Conservation (phyloP, 345 rosid genomes). For the Excoecaria agallocha region DNA sequence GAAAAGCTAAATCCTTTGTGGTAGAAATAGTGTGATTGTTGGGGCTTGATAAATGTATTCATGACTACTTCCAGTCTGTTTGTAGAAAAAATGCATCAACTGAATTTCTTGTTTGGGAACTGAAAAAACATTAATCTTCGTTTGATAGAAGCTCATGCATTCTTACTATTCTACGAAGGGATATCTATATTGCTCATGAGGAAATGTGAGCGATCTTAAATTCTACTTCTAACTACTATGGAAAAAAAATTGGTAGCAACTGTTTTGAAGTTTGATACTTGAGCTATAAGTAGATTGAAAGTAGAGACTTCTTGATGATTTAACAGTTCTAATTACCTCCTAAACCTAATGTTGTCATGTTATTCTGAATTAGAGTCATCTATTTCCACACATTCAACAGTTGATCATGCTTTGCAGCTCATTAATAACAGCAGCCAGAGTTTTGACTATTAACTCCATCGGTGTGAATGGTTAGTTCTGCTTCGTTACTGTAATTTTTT, state of each 20-base stretch:
- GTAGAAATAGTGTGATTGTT: no score
- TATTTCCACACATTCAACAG: not conserved
- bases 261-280: not conserved
- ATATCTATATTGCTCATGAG: not conserved
- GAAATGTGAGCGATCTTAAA: not conserved
- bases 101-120: not conserved
- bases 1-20: no score
- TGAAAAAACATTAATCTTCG: constrained; percentile 20
- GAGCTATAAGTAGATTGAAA: not conserved
- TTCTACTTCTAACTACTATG: not conserved
- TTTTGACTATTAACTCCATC: not conserved
- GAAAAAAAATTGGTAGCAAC: not conserved
- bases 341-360: not conserved
- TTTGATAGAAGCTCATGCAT: not conserved
- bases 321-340: not conserved
- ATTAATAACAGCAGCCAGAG: not conserved
- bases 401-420: not conserved
- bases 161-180: not conserved
- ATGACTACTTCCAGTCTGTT: no score
- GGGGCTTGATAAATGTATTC: no score
- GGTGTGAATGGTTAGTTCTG: not conserved
- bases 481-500: not conserved
- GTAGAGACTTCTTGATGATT: not conserved
- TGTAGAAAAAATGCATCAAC: no score
- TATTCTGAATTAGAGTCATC: not conserved